A percentile compares a stretch with the other conserved stretches of the same genome.
Evolutionary conservation across 345 rosid species (phyloP).

Genomic region (Gossypium arboreum): DNA sequence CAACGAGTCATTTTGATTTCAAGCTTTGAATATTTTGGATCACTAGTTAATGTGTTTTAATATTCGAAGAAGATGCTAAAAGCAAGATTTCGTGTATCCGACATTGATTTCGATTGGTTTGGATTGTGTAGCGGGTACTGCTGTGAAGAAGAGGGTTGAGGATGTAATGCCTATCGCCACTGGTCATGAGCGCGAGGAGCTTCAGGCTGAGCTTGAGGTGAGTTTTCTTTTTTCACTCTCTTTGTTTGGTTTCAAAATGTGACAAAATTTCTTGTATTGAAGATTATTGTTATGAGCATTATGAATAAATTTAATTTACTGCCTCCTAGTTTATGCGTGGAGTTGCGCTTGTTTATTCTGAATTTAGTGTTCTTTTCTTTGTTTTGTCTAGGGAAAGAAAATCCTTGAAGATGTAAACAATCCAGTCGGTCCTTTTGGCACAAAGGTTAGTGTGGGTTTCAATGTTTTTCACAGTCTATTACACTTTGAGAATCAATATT

Average conservation of each 20-base stretch:
- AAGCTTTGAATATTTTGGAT: neutral
- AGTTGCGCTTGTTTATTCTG: neutral
- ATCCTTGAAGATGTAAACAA: slow-evolving; percentile 57
- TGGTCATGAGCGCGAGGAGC: slow-evolving; percentile 91
- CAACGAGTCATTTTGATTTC: neutral
- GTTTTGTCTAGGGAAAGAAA: slow-evolving; percentile 54
- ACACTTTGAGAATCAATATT: neutral
- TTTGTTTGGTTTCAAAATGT: slow-evolving; percentile 5
- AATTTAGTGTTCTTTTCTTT: slow-evolving; percentile 2
- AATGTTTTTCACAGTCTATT: neutral
- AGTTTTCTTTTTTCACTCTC: slow-evolving; percentile 9
- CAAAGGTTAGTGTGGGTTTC: slow-evolving; percentile 54
- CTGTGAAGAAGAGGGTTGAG: slow-evolving; percentile 62
- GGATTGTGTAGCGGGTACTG: slow-evolving; percentile 31
- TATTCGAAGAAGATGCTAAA: neutral
- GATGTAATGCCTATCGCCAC: slow-evolving; percentile 85
- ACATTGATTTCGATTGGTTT: slow-evolving; percentile 12
- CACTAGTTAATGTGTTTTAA: neutral
- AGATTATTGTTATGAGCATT: neutral
- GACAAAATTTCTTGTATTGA: neutral
- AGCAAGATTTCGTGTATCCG: neutral
- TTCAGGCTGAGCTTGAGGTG: slow-evolving; percentile 73
- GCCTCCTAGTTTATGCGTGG: neutral
- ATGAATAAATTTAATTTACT: neutral
- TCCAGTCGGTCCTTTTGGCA: slow-evolving; percentile 89